These are phyloP conservation scores for Thermomucor indicae-seudaticae DNA, from an alignment of 371 early-diverging fungal genomes.

Conservation along the genomic window DNA sequence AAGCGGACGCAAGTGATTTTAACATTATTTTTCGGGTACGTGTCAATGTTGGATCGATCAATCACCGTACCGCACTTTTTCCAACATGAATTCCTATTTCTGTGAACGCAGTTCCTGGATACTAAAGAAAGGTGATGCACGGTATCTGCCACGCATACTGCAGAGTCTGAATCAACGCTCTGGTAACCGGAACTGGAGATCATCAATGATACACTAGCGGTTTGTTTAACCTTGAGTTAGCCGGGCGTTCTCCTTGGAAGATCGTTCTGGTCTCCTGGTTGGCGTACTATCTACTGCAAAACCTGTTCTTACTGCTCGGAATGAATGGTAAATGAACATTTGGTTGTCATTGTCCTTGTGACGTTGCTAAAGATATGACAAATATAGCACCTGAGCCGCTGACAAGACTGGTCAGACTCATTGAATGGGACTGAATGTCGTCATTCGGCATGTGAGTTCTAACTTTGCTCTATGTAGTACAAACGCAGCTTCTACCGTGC, in stretches of 20 bases:
- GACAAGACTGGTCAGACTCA: conserved; percentile 46
- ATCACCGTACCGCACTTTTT: neutral
- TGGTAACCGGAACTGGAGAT: conserved; percentile 15
- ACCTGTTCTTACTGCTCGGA: conserved; percentile 52
- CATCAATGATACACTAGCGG: conserved; percentile 4
- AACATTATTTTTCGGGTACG: conserved; percentile 58
- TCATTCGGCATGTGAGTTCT: neutral
- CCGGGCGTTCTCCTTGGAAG: conserved; percentile 71
- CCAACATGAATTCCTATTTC: neutral
- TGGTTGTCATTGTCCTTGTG: conserved; percentile 1
- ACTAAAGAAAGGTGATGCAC: conserved; percentile 28
- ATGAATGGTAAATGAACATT: conserved; percentile 48
- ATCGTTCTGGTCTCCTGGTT: conserved; percentile 70
- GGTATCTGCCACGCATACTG: conserved; percentile 15
- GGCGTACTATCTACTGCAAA: conserved; percentile 54
- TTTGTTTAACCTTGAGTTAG: conserved; percentile 20
- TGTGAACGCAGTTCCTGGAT: conserved; percentile 39
- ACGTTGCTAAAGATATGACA: too few species aligned
- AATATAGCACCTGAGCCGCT: conserved; percentile 66
- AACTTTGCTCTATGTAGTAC: conserved; percentile 55
- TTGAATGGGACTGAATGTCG: neutral
- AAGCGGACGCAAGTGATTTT: conserved; percentile 78
- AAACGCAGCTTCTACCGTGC: conserved; percentile 90
- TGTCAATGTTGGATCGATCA: neutral
- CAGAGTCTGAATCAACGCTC: conserved; percentile 20